These are phyloP conservation scores for Wickerhamiella lipophila DNA, from an alignment of 805 yeast genomes.

Conservation along the genomic window DNA sequence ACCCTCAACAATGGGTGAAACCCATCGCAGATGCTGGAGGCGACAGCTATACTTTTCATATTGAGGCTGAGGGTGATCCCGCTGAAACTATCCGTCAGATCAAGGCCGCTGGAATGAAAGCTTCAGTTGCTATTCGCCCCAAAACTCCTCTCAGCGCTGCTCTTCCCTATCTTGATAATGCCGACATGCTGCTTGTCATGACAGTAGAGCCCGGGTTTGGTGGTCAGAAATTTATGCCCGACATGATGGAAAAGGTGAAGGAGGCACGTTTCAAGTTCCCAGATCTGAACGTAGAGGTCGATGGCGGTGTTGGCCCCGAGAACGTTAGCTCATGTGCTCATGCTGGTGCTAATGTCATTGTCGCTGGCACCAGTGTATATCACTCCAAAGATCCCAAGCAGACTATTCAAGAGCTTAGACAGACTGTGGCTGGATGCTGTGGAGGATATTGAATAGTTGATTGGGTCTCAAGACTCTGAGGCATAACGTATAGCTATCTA, in stretches of 20 bases:
- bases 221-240: constrained; percentile 90
- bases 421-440: constrained; percentile 23
- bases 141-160: constrained; percentile 78
- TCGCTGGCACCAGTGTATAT: constrained; percentile 92
- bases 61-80: constrained; percentile 73
- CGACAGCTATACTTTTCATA: constrained; percentile 91
- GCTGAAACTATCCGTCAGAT: constrained; percentile 59
- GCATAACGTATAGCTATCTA: too few species aligned
- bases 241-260: constrained; percentile 93
- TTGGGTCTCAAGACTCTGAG: too few species aligned
- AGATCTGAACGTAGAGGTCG: constrained; percentile 79
- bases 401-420: constrained; percentile 57
- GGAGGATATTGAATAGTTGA: neutral
- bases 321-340: constrained; percentile 81
- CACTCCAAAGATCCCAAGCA: constrained; percentile 67
- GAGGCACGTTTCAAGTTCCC: constrained; percentile 63
- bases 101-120: constrained; percentile 72
- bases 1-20: constrained; percentile 87
- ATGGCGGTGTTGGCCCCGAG: constrained; percentile 85
- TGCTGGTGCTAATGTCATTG: constrained; percentile 97
- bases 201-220: constrained; percentile 99
- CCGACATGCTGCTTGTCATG: constrained; percentile 95
- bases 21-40: constrained; percentile 91
- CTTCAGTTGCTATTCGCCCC: constrained; percentile 91
- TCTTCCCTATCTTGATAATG: constrained; percentile 54